Evolutionary conservation across 2,329 filamentous ascomycete genomes (phyloP).

Genomic region (Cadophora gregata): DNA sequence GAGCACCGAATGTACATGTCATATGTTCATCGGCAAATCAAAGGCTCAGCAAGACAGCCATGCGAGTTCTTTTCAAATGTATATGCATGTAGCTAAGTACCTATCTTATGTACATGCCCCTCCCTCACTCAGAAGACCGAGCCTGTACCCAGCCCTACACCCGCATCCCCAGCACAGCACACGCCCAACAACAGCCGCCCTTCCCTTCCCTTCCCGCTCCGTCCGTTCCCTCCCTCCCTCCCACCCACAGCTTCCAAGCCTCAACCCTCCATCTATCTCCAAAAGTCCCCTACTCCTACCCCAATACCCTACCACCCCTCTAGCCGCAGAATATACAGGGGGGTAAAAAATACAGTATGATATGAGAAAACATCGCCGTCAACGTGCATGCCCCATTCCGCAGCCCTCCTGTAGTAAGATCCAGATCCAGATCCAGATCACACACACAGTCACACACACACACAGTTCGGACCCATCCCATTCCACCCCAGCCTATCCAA

Average conservation of each 20-base stretch:
- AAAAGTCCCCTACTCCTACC: neutral
- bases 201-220: constrained; percentile 10
- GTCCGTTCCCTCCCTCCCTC: no score
- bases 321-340: neutral
- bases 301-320: neutral
- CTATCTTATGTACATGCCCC: neutral
- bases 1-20: no score
- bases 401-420: neutral
- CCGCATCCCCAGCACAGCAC: neutral
- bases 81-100: neutral
- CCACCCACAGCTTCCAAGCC: constrained; percentile 9
- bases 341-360: no score
- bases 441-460: no score
- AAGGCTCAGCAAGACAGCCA: neutral
- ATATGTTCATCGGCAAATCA: neutral
- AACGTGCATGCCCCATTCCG: neutral
- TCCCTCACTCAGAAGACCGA: neutral
- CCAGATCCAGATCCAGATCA: neutral
- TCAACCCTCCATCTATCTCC: neutral
- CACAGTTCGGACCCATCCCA: no score
- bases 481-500: no score
- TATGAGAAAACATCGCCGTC: neutral
- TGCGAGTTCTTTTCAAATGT: neutral
- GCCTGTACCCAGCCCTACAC: neutral
- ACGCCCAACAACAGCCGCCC: neutral